These are phyloP conservation scores for Acacia pycnantha DNA, from an alignment of 331 rosid species.

Conservation along the genomic window DNA sequence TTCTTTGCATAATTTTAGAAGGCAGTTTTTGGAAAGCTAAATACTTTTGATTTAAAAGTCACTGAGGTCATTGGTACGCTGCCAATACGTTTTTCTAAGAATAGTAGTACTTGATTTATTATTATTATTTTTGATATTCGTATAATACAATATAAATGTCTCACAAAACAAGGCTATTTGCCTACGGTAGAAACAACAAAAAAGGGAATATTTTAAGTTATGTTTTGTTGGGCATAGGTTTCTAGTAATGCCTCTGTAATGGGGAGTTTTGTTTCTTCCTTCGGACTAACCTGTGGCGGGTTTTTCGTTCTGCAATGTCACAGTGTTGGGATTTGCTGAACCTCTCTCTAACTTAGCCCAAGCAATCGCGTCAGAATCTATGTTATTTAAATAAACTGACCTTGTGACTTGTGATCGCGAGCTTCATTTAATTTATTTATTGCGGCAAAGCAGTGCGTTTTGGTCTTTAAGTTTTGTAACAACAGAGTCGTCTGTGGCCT, in stretches of 20 bases:
- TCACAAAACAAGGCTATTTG: constrained; percentile 41
- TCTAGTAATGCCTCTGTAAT: constrained; percentile 16
- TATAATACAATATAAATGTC: constrained; percentile 15
- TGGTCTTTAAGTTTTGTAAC: not conserved
- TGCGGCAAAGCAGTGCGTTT: not conserved
- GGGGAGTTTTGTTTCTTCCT: constrained; percentile 42
- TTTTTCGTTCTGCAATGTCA: constrained; percentile 25
- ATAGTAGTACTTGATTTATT: constrained; percentile 16
- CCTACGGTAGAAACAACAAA: constrained; percentile 27
- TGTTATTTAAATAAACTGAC: not conserved
- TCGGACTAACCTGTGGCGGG: constrained; percentile 41
- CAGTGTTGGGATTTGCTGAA: constrained; percentile 18
- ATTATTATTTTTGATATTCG: not conserved
- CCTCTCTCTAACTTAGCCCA: constrained; percentile 13
- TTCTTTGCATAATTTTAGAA: not conserved
- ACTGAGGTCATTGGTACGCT: not conserved
- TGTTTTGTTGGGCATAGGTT: constrained; percentile 36
- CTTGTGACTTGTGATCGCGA: constrained; percentile 19
- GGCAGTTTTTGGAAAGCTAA: not conserved
- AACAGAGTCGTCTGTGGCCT: not conserved
- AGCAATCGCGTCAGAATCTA: not conserved
- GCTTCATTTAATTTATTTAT: constrained; percentile 22
- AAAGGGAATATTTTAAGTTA: constrained; percentile 29
- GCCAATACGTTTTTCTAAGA: constrained; percentile 37
- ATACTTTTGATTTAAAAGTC: not conserved